A percentile compares a stretch with the other conserved stretches of the same genome.
These are phyloP conservation scores for Microsporum ferrugineum DNA, from an alignment of 2,329 filamentous ascomycete species.

Conservation along the genomic window DNA sequence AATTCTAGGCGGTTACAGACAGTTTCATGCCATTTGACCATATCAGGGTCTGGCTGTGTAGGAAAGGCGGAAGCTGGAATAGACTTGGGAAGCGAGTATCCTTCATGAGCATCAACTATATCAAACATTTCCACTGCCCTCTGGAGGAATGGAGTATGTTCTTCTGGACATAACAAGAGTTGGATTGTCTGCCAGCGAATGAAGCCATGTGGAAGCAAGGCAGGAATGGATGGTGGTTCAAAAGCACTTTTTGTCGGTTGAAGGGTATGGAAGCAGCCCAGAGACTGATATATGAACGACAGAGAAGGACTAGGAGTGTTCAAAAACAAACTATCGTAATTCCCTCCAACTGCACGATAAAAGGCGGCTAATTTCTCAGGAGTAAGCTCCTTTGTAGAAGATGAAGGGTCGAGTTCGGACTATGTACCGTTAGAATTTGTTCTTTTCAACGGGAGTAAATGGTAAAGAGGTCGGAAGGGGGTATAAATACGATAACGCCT, in stretches of 20 bases:
- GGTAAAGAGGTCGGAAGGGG: background rate
- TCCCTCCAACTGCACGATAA: constrained; percentile 61
- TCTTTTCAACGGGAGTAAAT: background rate
- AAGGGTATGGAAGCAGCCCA: constrained; percentile 80
- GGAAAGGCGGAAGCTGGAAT: constrained; percentile 64
- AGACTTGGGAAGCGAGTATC: constrained; percentile 45
- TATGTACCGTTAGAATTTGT: background rate
- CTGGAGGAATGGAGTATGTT: constrained; percentile 75
- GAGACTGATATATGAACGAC: constrained; percentile 82
- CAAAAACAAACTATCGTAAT: constrained; percentile 71
- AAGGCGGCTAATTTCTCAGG: constrained; percentile 64
- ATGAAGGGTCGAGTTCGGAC: constrained; percentile 13
- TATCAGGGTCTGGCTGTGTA: constrained; percentile 59
- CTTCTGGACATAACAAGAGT: constrained; percentile 72
- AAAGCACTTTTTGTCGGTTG: constrained; percentile 62
- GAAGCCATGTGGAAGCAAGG: constrained; percentile 72
- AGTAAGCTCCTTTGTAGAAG: constrained; percentile 32
- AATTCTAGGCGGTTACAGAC: constrained; percentile 60
- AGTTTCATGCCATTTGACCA: constrained; percentile 72
- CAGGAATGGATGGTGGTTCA: constrained; percentile 64
- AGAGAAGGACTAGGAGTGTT: constrained; percentile 61
- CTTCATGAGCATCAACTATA: constrained; percentile 59
- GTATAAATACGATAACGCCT: constrained; percentile 50
- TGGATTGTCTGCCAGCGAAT: constrained; percentile 91
- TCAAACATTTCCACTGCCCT: constrained; percentile 67